Percentiles rank a stretch among this genome's conserved stretches.
Conservation (phyloP, 768 basidiomycete genomes). For the Psilocybe subaeruginosa region DNA sequence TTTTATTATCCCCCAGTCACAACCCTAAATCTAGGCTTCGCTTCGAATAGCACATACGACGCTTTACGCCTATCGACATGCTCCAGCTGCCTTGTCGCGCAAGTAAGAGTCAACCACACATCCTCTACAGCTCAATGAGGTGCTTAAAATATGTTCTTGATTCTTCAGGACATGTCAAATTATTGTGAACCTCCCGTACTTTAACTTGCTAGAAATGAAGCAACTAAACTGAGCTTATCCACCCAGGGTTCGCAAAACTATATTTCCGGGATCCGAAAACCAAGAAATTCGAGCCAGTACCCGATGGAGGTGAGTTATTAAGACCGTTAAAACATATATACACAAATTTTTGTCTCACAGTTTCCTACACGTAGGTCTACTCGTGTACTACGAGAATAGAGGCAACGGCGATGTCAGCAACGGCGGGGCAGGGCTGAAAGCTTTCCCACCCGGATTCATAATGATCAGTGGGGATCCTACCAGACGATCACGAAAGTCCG, state of each 20-base stretch:
- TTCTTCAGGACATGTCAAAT: constrained; percentile 37
- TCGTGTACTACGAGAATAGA: constrained; percentile 46
- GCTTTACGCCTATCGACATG: constrained; percentile 37
- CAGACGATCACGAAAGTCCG: constrained; percentile 37
- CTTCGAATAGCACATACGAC: constrained; percentile 35
- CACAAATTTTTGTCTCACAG: neutral
- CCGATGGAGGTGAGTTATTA: constrained; percentile 34
- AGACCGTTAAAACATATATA: neutral
- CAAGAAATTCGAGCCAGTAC: constrained; percentile 37
- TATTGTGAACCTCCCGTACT: constrained; percentile 32
- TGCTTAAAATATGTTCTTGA: neutral
- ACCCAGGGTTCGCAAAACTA: constrained; percentile 42
- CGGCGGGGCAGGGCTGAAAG: constrained; percentile 42
- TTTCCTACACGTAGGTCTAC: constrained; percentile 27
- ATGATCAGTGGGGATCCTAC: constrained; percentile 45
- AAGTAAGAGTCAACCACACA: constrained; percentile 21
- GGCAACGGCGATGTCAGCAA: constrained; percentile 38
- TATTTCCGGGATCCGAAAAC: constrained; percentile 43
- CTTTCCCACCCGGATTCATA: constrained; percentile 45
- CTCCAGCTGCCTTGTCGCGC: constrained; percentile 38
- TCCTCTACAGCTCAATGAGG: too few relatives aligned
- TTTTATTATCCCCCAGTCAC: neutral
- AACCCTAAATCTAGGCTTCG: constrained; percentile 30
- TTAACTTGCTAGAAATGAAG: neutral
- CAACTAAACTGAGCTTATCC: neutral